Evolutionary conservation across 805 yeast species (phyloP).

Genomic region (Alloascoidea africana): DNA sequence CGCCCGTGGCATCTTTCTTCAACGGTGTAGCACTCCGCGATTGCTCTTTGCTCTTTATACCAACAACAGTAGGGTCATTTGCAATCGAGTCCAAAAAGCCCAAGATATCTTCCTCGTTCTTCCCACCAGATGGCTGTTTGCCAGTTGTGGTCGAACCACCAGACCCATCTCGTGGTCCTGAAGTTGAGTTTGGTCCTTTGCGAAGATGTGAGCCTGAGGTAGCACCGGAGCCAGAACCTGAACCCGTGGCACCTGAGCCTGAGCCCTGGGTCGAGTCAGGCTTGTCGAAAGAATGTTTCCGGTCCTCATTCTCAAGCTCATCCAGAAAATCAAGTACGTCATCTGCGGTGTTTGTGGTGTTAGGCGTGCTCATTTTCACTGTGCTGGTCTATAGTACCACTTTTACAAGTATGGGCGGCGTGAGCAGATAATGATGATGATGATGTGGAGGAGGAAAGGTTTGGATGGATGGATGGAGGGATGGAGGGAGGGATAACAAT

Average conservation of each 20-base stretch:
- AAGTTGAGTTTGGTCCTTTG: too few species aligned
- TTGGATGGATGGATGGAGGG: too few species aligned
- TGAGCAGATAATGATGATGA: too few species aligned
- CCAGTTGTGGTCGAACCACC: neutral
- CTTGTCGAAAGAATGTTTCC: neutral
- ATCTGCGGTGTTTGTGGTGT: neutral
- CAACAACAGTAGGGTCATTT: slow-evolving; percentile 9
- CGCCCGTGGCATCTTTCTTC: slow-evolving; percentile 4
- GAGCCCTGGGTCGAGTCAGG: neutral
- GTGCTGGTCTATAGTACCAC: slow-evolving; percentile 7
- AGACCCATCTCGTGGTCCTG: too few species aligned
- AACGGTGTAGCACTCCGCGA: slow-evolving; percentile 9
- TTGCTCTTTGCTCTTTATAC: neutral
- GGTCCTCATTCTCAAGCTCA: slow-evolving; percentile 1
- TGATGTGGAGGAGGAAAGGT: too few species aligned
- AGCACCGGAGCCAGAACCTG: too few species aligned
- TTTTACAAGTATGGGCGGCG: slow-evolving; percentile 8
- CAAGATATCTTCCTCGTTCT: slow-evolving; percentile 19
- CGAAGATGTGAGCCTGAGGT: too few species aligned
- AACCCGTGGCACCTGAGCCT: neutral
- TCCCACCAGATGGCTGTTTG: neutral
- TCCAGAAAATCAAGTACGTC: slow-evolving; percentile 3
- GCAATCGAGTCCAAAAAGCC: slow-evolving; percentile 25
- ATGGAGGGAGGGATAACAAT: too few species aligned
- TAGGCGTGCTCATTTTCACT: too few species aligned